Evolutionary conservation across 495 filamentous ascomycete genomes (phyloP), one percentile per base, ranked within the genome.

Genomic region (Podospora australis): DNA sequence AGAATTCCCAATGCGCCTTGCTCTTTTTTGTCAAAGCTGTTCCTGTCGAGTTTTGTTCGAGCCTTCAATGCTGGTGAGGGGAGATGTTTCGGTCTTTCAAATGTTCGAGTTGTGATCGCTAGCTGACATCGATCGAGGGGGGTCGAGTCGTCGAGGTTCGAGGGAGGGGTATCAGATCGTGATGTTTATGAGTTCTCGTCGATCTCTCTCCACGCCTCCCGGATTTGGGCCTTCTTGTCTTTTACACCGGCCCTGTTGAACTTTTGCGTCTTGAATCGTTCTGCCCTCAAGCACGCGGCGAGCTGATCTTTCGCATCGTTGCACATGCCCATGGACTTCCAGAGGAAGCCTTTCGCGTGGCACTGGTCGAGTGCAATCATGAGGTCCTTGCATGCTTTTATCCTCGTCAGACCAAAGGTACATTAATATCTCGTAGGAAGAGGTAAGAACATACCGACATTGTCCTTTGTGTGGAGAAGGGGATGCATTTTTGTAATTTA

Each of bases 351-450:
- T 32, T 78, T 77, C 10, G 88, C 90, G 64, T 98, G 92, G 70
- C 92, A 98, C 73, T 95, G 89, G 46, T 97, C 92, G 49, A 98
- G 85, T 41, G 86, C 84, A 16, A 69, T 79, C 85, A 96, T 96
- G 57, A 97, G 78, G 54, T 90, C 89, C 68, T 90, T 87, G 77
- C 92, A 98, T 51, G 81, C 94, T 98, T 55, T 10, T n/a, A n/a
- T n/a, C n/a, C n/a, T n/a, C n/a, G n/a, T n/a, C n/a, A n/a, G n/a
- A n/a, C n/a, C n/a, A n/a, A n/a, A n/a, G n/a, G n/a, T n/a, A n/a
- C n/a, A n/a, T n/a, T n/a, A n/a, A n/a, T n/a, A n/a, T n/a, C n/a
- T n/a, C n/a, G n/a, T n/a, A n/a, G n/a, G n/a, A n/a, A n/a, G n/a
- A n/a, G n/a, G n/a, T n/a, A 13, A 2, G 13, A 16, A 47, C 72